These are phyloP conservation scores for Phialophora verrucosa DNA, from an alignment of 2,329 filamentous ascomycete species.

Conservation along the genomic window DNA sequence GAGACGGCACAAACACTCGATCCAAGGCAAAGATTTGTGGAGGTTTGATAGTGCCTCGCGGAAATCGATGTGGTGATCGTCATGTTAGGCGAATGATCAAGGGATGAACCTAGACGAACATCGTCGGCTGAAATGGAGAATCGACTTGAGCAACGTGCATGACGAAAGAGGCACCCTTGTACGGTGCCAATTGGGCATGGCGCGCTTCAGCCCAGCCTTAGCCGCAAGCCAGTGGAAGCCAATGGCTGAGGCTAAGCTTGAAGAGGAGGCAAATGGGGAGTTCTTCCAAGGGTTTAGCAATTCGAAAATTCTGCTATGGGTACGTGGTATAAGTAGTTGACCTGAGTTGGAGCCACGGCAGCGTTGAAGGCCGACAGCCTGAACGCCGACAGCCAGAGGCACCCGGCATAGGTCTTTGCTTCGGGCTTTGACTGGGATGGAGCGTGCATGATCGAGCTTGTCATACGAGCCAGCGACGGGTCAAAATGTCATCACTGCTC, in stretches of 20 bases:
- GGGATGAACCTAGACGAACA: conserved; percentile 16
- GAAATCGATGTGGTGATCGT: conserved; percentile 25
- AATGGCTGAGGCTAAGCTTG: not conserved
- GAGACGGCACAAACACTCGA: conserved; percentile 17
- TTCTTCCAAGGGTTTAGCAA: not conserved
- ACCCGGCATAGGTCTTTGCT: not conserved
- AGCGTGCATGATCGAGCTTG: not conserved
- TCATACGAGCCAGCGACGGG: not conserved
- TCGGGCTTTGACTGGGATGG: not conserved
- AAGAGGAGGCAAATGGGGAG: not conserved
- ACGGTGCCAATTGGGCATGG: conserved; percentile 19
- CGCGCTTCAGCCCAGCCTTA: conserved; percentile 11
- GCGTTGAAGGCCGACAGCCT: not conserved
- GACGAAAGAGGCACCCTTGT: conserved; percentile 29
- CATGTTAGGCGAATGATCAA: conserved; percentile 20
- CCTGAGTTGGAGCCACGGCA: not conserved
- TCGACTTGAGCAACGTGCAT: conserved; percentile 16
- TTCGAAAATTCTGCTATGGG: not conserved
- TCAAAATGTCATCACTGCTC: conserved; percentile 8
- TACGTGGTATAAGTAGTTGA: not conserved
- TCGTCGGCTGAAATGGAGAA: conserved; percentile 10
- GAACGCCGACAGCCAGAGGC: not conserved
- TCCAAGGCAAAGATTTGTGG: conserved; percentile 1
- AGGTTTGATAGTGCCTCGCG: conserved; percentile 8
- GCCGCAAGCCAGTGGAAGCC: conserved; percentile 5